These are phyloP conservation scores for Cladosporium colombiae DNA, from an alignment of 2,329 filamentous ascomycete species.

Conservation along the genomic window DNA sequence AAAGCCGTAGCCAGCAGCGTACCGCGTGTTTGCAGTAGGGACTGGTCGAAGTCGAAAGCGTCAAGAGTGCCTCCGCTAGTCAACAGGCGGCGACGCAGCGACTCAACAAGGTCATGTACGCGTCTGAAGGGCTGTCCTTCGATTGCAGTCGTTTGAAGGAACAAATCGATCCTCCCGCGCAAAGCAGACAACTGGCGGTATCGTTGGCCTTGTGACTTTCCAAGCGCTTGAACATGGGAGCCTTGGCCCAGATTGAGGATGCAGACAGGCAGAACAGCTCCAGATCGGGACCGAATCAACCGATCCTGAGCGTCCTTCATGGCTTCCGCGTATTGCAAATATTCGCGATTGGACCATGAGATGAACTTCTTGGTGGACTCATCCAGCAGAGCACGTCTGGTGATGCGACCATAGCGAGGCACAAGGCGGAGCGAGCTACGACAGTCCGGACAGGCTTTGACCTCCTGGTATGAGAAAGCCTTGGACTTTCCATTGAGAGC, in stretches of 20 bases:
- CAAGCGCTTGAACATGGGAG: background rate
- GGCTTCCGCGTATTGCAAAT: conserved; percentile 42
- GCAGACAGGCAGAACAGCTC: background rate
- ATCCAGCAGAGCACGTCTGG: conserved; percentile 61
- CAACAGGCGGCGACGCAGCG: conserved; percentile 39
- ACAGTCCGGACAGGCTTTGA: conserved; percentile 61
- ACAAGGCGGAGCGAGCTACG: conserved; percentile 60
- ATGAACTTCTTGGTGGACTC: conserved; percentile 66
- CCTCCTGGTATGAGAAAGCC: conserved; percentile 50
- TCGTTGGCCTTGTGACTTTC: conserved; percentile 7
- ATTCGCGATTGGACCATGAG: conserved; percentile 51
- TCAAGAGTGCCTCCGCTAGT: conserved; percentile 8
- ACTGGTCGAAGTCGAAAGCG: conserved; percentile 36
- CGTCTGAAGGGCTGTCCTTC: conserved; percentile 55
- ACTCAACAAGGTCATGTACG: conserved; percentile 49
- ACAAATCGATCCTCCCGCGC: conserved; percentile 28
- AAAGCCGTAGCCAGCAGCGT: conserved; percentile 48
- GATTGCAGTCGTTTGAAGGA: conserved; percentile 37
- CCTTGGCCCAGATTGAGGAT: background rate
- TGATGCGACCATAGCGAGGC: conserved; percentile 62
- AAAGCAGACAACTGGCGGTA: conserved; percentile 24
- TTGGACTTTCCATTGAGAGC: conserved; percentile 41
- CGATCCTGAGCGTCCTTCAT: conserved; percentile 29
- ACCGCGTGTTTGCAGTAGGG: conserved; percentile 34
- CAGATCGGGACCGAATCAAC: background rate